Base-by-base conservation (phyloP, 2,329 filamentous ascomycete species). In the Blastomyces gilchristii region DNA sequence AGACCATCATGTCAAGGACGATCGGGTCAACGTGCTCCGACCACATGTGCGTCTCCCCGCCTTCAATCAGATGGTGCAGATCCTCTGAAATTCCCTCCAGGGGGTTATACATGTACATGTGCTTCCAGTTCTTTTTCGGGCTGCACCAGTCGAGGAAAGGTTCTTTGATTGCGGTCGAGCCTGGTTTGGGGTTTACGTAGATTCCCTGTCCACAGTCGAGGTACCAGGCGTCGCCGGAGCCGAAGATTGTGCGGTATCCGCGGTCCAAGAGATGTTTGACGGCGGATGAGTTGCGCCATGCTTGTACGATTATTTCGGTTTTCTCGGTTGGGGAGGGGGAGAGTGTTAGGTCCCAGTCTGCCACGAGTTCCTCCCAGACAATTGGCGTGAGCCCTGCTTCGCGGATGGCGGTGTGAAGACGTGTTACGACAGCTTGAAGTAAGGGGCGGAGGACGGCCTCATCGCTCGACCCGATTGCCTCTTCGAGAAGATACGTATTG, bases 341-440 rank as follows among this genome's bases (percentile, higher is more conserved):
- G 6, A 96, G 77, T 0, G 83, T 88, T 56, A 94, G 77, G 71
- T 92, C 89, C 87, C 90, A 96, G 31, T 86, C 80, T 11, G 89
- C 78, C 0, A 90, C 79, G 81, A 94, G 91, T 74, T 96, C 91
- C 74, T 96, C 90, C 91, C 91, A 96, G 0, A 92, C 89, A 28
- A 96, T 78, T 0, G 91, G 90, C 5, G 82, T 83, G 60, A 96
- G 76, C 4, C 87, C 87, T 6, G 82, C 80, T 53, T 81, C 76
- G 56, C 84, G 79, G 50, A 94, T 80, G 56, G 86, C 83, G 39
- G 76, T 79, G 73, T 92, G 88, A 69, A 87, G 43, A 8, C 82
- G 81, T 72, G 89, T 83, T 66, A 95, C 79, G 71, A 95, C 91
- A 63, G 82, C 84, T 72, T 96, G 90, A 72, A 96, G 82, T 28